Percentiles rank a stretch among this genome's conserved stretches.
Evolutionary conservation across 192 early-diverging fungal species (phyloP).

Genomic region (Coemansia sp.): DNA sequence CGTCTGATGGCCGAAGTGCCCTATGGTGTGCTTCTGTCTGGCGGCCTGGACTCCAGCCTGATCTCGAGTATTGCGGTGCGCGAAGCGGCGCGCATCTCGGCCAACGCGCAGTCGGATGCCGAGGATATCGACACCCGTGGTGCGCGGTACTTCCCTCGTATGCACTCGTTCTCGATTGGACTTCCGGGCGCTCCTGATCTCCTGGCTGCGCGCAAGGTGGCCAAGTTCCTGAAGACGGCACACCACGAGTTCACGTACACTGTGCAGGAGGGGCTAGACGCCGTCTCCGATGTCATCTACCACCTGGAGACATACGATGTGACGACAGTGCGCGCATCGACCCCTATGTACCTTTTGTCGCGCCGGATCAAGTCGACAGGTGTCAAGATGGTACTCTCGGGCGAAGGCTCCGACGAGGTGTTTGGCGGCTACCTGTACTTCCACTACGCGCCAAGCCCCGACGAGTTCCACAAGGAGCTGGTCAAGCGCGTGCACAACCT

Average conservation of each 20-base stretch:
- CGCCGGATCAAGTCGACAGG: constrained; percentile 98
- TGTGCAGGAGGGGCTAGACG: constrained; percentile 93
- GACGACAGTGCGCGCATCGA: constrained; percentile 95
- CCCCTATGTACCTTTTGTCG: constrained; percentile 98
- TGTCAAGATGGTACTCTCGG: constrained; percentile 99
- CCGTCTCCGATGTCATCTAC: constrained; percentile 91
- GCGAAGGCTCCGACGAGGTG: constrained; percentile 96
- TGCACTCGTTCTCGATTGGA: constrained; percentile 98
- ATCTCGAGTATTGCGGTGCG: constrained; percentile 94
- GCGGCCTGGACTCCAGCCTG: constrained; percentile 93
- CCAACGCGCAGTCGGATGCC: constrained; percentile 45
- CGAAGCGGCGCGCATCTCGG: constrained; percentile 70
- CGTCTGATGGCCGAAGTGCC: constrained; percentile 98
- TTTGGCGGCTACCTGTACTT: constrained; percentile 99
- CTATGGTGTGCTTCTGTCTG: constrained; percentile 93
- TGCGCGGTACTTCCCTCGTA: constrained; percentile 75
- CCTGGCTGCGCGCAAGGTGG: constrained; percentile 83
- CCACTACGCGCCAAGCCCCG: constrained; percentile 82
- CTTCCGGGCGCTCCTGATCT: constrained; percentile 93
- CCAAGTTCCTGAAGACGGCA: constrained; percentile 84
- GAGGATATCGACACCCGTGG: constrained; percentile 68
- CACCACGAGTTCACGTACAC: constrained; percentile 98
- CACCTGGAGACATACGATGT: constrained; percentile 99
- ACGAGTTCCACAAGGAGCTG: constrained; percentile 85
- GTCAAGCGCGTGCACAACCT: constrained; percentile 95